Percentiles rank a stretch among this genome's conserved stretches.
Conservation (phyloP, 2,329 filamentous ascomycete species). For the Sporothrix variecibatus region DNA sequence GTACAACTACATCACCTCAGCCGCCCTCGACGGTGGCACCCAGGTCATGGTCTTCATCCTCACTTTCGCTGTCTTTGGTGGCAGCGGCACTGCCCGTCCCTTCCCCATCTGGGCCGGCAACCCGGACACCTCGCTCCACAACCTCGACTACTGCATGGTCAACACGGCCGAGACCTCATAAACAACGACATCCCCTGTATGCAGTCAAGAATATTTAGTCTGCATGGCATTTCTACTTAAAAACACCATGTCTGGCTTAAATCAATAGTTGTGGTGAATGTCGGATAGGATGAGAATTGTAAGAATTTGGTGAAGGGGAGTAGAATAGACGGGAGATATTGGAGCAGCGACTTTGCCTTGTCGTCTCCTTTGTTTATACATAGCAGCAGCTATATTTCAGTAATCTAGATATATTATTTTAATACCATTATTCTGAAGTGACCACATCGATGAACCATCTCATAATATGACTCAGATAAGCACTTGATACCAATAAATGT, state of each 20-base stretch:
- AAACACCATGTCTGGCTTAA: neutral
- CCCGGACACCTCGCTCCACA: conserved; percentile 24
- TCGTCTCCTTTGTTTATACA: neutral
- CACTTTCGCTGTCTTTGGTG: conserved; percentile 48
- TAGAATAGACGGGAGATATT: neutral
- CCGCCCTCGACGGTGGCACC: conserved; percentile 44
- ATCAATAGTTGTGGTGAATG: neutral
- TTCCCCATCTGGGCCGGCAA: conserved; percentile 37
- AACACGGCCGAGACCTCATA: conserved; percentile 23
- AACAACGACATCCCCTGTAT: neutral
- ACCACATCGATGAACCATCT: no score
- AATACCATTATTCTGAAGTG: neutral
- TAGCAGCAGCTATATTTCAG: neutral
- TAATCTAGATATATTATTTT: neutral
- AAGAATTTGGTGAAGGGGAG: neutral
- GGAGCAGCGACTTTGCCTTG: neutral
- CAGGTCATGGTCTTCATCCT: conserved; percentile 45
- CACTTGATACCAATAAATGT: no score
- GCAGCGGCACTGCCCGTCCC: conserved; percentile 40
- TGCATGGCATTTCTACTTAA: neutral
- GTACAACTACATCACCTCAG: conserved; percentile 46
- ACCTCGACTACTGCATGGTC: conserved; percentile 29
- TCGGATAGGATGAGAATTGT: neutral
- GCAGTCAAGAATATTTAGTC: neutral
- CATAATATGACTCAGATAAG: no score